Percentiles rank a stretch among this genome's conserved stretches.
Evolutionary conservation across 2,329 filamentous ascomycete species (phyloP).

Genomic region (Nemania abortiva): DNA sequence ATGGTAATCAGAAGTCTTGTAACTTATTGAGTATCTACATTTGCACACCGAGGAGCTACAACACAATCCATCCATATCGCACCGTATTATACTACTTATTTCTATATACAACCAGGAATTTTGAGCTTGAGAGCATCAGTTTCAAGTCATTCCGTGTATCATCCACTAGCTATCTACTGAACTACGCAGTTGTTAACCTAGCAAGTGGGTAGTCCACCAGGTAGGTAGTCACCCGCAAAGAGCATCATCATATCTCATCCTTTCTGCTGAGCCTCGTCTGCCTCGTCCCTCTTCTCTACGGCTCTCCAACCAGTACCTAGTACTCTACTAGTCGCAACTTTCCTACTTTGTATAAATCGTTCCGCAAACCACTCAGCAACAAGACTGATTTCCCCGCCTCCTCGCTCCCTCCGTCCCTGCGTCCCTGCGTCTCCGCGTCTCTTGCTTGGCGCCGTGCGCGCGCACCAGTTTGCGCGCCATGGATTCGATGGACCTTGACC

Average conservation of each 20-base stretch:
- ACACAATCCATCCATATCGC: too few species aligned
- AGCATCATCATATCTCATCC: not conserved
- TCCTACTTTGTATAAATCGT: not conserved
- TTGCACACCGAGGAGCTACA: too few species aligned
- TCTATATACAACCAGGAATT: too few species aligned
- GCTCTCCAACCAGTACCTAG: not conserved
- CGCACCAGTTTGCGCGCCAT: constrained; percentile 38
- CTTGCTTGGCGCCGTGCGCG: constrained; percentile 17
- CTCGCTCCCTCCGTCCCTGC: not conserved
- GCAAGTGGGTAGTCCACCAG: too few species aligned
- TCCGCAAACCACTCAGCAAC: not conserved
- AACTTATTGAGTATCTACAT: too few species aligned
- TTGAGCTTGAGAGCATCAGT: too few species aligned
- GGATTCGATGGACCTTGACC: constrained; percentile 73
- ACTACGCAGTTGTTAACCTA: too few species aligned
- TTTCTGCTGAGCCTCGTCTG: not conserved
- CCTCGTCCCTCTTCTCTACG: constrained; percentile 2
- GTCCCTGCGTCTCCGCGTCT: not conserved
- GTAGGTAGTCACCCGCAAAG: not conserved
- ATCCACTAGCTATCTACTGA: too few species aligned
- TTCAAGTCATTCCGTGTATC: too few species aligned
- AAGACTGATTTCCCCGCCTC: not conserved
- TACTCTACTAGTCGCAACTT: not conserved
- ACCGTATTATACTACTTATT: too few species aligned
- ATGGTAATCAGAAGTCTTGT: too few species aligned